These are phyloP conservation scores for Picea glauca DNA, from an alignment of 75 land plant genomes.

Conservation along the genomic window DNA sequence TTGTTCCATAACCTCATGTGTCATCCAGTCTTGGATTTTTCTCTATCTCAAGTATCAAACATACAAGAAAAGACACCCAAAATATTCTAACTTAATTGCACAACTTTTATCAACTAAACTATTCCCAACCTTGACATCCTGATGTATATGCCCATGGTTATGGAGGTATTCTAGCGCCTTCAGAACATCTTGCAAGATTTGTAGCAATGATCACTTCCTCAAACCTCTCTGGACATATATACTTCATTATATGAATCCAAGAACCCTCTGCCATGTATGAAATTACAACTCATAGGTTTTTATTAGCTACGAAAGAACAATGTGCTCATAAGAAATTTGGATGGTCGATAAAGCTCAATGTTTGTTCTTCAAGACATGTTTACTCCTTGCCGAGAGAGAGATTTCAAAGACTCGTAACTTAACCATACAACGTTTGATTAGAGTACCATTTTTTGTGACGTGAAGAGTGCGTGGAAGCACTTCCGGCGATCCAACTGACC, in stretches of 20 bases:
- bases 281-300: constrained; percentile 92
- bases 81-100: too few species aligned
- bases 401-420: too few species aligned
- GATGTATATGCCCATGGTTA: constrained; percentile 87
- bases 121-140: constrained; percentile 99
- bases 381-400: too few species aligned
- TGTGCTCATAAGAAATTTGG: constrained; percentile 72
- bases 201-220: constrained; percentile 94
- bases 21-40: too few species aligned
- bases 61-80: too few species aligned
- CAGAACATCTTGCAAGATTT: constrained; percentile 66
- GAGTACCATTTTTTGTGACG: too few species aligned
- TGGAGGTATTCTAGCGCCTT: constrained; percentile 96
- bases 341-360: constrained; percentile 83
- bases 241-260: constrained; percentile 93
- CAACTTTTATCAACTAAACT: too few species aligned
- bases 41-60: too few species aligned
- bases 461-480: too few species aligned
- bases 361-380: constrained; percentile 82
- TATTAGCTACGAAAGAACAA: constrained; percentile 78
- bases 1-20: too few species aligned
- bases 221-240: constrained; percentile 83
- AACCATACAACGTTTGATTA: too few species aligned
- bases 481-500: too few species aligned
- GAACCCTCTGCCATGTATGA: constrained; percentile 98